Evolutionary conservation across 1,284 basidiomycete species (phyloP), one percentile per base, ranked within the genome.

Genomic region (Pisolithus thermaeus): DNA sequence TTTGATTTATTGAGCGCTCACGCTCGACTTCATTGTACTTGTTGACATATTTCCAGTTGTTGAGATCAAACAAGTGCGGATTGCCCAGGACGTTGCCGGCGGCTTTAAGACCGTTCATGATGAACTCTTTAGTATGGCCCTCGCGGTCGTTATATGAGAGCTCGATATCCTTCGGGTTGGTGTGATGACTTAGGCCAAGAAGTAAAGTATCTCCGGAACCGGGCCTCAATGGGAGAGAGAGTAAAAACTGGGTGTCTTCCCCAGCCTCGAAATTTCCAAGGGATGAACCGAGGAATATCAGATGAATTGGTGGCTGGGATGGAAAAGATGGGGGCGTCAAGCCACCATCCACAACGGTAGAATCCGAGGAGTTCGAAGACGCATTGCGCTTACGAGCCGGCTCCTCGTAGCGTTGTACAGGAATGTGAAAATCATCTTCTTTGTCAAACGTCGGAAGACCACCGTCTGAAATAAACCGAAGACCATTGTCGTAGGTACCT

Each of bases 231-330:
- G 92, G 91, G 22, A 97, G 75, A 1, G 81, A 80, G 12, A 78
- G 78, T 49, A 99, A 78, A 71, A 99, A 97, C 0, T 77, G 72
- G 1, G 78, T 78, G 7, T 87, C 90, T 25, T 79, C 85, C 16
- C 76, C 73, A 23, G 92, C 81, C n/a, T 76, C 68, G 67, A 98
- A 97, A 73, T 98, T 98, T 12, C 96, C 96, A 12, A 98, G 72
- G 0, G 92, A 93, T 0, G 91, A 96, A 0, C 96, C 96, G n/a
- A 98, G 76, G 76, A 97, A 98, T 53, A 97, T 73, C 51, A 97
- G 72, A 62, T 94, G 92, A 32, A 92, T 67, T 8, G 88, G 88
- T 1, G 64, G 57, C 23, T 64, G 61, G 36, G 68, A 74, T 9
- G 73, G 70, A 0, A 70, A 73, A 16, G 74, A 73, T 1, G 69